Evolutionary conservation across 2,329 filamentous ascomycete species (phyloP).

Genomic region (Ascochyta pisi): DNA sequence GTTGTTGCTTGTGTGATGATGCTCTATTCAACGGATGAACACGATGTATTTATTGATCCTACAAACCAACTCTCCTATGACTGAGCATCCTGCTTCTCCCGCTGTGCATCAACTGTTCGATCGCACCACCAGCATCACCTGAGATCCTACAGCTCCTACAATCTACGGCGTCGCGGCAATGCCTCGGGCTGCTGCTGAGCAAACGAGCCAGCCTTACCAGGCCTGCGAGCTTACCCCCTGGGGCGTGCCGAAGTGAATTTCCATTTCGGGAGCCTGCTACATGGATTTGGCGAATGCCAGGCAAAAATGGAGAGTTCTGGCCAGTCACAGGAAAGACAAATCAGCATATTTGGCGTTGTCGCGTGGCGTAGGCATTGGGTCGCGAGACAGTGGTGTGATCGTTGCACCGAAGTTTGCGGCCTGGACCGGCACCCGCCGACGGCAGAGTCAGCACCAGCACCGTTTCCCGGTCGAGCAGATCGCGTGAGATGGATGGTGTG

Average conservation of each 20-base stretch:
- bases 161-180: constrained; percentile 1
- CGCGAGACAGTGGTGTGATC: constrained; percentile 37
- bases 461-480: background rate
- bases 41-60: constrained; percentile 11
- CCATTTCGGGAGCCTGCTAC: background rate
- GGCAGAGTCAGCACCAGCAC: constrained; percentile 17
- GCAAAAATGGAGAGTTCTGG: no score
- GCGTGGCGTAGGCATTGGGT: constrained; percentile 16
- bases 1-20: constrained; percentile 10
- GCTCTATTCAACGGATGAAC: background rate
- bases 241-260: background rate
- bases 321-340: background rate
- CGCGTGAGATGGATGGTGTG: constrained; percentile 19
- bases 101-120: background rate
- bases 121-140: constrained; percentile 30
- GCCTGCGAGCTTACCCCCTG: background rate
- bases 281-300: background rate
- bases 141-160: constrained; percentile 6
- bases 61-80: background rate
- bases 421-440: constrained; percentile 28
- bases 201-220: constrained; percentile 14
- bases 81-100: background rate
- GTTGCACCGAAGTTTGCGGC: background rate
- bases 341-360: background rate
- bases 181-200: background rate